These are phyloP conservation scores for Epichloe sp. DNA, from an alignment of 2,329 filamentous ascomycete species.

Conservation along the genomic window DNA sequence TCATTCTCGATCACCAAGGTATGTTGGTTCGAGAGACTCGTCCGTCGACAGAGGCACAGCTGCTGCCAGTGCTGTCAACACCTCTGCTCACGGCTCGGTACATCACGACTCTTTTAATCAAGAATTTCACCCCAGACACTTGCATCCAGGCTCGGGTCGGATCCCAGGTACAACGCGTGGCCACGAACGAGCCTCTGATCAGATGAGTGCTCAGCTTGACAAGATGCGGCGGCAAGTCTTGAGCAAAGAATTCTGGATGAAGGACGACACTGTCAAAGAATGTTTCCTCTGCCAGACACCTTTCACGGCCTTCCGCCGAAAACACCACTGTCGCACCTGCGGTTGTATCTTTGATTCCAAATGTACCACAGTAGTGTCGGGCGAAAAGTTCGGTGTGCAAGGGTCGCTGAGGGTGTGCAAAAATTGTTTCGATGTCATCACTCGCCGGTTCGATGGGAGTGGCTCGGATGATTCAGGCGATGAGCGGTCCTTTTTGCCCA, in stretches of 20 bases:
- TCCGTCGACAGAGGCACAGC: slow-evolving; percentile 44
- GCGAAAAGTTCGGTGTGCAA: slow-evolving; percentile 73
- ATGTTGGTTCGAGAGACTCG: slow-evolving; percentile 40
- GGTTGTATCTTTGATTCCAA: slow-evolving; percentile 98
- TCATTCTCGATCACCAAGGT: slow-evolving; percentile 28
- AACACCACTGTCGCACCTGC: slow-evolving; percentile 91
- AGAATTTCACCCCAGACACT: slow-evolving; percentile 30
- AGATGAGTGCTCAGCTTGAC: slow-evolving; percentile 47
- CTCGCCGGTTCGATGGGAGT: slow-evolving; percentile 77
- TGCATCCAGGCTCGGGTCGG: slow-evolving; percentile 31
- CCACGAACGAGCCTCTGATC: slow-evolving; percentile 40
- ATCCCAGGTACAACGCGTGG: slow-evolving; percentile 45
- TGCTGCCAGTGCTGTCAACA: slow-evolving; percentile 43
- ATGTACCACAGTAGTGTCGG: slow-evolving; percentile 84
- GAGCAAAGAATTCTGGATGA: slow-evolving; percentile 98
- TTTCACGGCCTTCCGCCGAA: slow-evolving; percentile 87
- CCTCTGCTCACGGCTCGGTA: slow-evolving; percentile 44
- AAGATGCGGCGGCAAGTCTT: slow-evolving; percentile 77
- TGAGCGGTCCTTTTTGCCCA: slow-evolving; percentile 55
- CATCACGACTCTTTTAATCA: slow-evolving; percentile 43
- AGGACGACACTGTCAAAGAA: slow-evolving; percentile 93
- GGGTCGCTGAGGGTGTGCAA: slow-evolving; percentile 83
- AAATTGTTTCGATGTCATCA: slow-evolving; percentile 82
- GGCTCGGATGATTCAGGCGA: slow-evolving; percentile 77
- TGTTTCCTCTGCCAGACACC: slow-evolving; percentile 85